Evolutionary conservation across 352 stramenopile species (phyloP), one percentile per base, ranked within the genome.

Genomic region (Pythium aquatile): DNA sequence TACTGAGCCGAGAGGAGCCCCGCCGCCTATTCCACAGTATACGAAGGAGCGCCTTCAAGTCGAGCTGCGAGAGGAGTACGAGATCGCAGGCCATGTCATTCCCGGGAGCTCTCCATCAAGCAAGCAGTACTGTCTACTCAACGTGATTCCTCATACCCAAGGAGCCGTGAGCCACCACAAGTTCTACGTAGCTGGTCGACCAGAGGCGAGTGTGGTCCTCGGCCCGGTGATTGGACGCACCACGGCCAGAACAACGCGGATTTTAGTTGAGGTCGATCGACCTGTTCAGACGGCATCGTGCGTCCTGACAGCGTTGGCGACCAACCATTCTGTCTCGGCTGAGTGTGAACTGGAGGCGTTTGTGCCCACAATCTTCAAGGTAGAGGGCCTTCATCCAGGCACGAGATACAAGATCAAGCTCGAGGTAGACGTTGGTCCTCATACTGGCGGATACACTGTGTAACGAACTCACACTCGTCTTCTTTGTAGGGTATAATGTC

Each of bases 181-280:
- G 26, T 76, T 87, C 28, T 81, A 85, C 51, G 46, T 72, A 1
- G 62, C 78, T 39, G 58, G 73, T 29, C 65, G 73, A 14, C 62
- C 71, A 1, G 68, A 79, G 11, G 75, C 84, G 7, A 72, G 65
- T 1, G 46, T 93, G 1, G 32, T 90, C 28, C 29, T 91, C 8
- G 84, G 84, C 3, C 84, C 84, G 10, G 65, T 93, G n/a, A 61
- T 93, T 29, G 82, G 84, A 28, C 72, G 75, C 16, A 72, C 91
- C 14, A 86, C 79, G n/a, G 69, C 77, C 7, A 65, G 69, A 13
- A 76, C 81, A 26, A 74, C 74, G 1, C 70, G 84, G 20, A 81
- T 93, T 30, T 70, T 93, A 2, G 56, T 93, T 37, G 84, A 91
- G 42, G 54, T 91, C 20, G 82, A 90, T 52, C 77, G 76, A 1